Evolutionary conservation across 306 rosid genomes (phyloP).

Genomic region (Abrus pulchellus): DNA sequence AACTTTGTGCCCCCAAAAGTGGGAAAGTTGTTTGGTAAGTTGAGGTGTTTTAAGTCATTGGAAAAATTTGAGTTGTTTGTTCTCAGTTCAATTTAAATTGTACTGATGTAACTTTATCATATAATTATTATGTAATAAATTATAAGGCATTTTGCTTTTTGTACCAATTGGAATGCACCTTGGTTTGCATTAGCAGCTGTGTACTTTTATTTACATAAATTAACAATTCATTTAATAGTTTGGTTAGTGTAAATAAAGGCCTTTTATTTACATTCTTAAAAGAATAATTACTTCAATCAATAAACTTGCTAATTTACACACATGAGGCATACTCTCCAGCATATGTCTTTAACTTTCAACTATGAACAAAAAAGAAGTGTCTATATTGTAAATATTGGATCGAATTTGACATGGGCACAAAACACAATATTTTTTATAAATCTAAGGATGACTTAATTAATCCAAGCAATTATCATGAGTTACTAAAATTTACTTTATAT

Average conservation of each 20-base stretch:
- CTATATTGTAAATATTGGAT: not conserved
- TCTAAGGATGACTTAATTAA: not conserved
- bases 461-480: no score
- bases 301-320: not conserved
- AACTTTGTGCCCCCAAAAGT: not conserved
- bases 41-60: slow-evolving; percentile 3
- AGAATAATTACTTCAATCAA: not conserved
- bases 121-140: slow-evolving; percentile 12
- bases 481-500: no score
- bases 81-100: not conserved
- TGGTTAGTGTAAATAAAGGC: not conserved
- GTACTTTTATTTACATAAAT: not conserved
- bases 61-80: slow-evolving; percentile 32
- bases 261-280: not conserved
- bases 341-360: not conserved
- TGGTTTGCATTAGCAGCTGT: not conserved
- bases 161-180: not conserved
- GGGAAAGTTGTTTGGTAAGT: slow-evolving; percentile 9
- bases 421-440: not conserved
- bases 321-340: not conserved
- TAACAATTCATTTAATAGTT: not conserved
- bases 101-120: not conserved
- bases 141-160: not conserved
- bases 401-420: not conserved
- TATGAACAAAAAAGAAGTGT: not conserved